Base-by-base conservation (phyloP, 2,329 filamentous ascomycete species). In the Aspergillus sp. region DNA sequence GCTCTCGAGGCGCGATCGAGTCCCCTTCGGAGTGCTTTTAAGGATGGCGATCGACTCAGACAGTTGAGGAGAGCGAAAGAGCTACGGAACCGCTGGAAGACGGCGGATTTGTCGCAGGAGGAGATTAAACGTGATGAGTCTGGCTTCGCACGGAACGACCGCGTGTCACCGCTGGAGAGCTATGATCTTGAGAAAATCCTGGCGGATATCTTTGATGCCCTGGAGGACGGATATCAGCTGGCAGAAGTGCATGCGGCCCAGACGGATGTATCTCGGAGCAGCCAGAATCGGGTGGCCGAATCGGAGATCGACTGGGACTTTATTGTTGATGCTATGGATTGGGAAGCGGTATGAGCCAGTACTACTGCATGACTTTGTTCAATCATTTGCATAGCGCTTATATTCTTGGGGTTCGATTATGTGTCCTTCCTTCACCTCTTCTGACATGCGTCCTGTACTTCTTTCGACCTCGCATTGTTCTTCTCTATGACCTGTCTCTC, bases 31-130 rank as follows among this genome's bases (percentile, higher is more conserved):
- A 62, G 56, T 0, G 76, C 79, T 0, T 69, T 90, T 2, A 86
- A 86, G 0, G 59, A 54, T 0, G 80, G 80, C 0, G 75, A 80
- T 2, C 82, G 85, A 4, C 75, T 79, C 10, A 71, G 74, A n/a
- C 81, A 86, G 49, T 74, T 90, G 3, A 77, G 77, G 47, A 74
- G 82, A 49, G 87, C 87, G 1, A 90, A 90, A 65, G 85, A 88
- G 57, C 77, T 88, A 51, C 76, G 87, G 1, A 90, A 90, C 59
- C 76, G 82, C 9, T 90, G 87, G 87, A 90, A 90, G 70, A 82
- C 85, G 49, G 84, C 81, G 0, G 82, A 84, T 35, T 77, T 81
- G 41, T 68, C 68, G 5, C 50, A 51, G 14, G 61, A 65, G 19
- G 65, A 68, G 17, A n/a, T n/a, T 17, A 20, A n/a, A 22, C 5